Evolutionary conservation across 1,284 basidiomycete genomes (phyloP).

Genomic region (Trametes hirsuta): DNA sequence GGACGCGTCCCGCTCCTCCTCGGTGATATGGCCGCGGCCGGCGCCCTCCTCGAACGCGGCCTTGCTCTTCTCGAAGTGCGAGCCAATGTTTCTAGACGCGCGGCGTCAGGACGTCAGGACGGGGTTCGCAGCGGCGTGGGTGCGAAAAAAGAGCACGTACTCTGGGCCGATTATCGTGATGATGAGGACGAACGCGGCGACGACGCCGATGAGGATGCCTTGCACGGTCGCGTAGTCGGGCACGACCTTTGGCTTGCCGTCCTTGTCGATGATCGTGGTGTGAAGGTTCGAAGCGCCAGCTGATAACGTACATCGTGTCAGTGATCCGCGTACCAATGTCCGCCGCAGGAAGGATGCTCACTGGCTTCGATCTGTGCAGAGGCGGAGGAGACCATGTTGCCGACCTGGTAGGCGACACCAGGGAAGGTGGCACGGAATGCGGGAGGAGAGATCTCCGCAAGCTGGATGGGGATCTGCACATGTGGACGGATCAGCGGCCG

Average conservation of each 20-base stretch:
- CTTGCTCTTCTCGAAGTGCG: constrained; percentile 84
- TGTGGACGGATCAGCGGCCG: neutral
- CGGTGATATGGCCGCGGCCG: constrained; percentile 30
- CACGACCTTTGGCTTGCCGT: constrained; percentile 51
- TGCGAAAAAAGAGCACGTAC: constrained; percentile 42
- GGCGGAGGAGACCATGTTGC: constrained; percentile 88
- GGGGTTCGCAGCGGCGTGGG: neutral
- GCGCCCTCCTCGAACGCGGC: constrained; percentile 79
- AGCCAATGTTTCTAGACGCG: constrained; percentile 65
- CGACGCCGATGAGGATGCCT: constrained; percentile 85
- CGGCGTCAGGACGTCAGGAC: neutral
- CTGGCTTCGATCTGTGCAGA: constrained; percentile 92
- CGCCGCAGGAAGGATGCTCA: constrained; percentile 37
- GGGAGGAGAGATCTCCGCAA: constrained; percentile 90
- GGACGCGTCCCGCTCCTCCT: constrained; percentile 14
- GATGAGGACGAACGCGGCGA: constrained; percentile 68
- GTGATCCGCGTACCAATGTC: neutral
- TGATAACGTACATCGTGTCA: constrained; percentile 30
- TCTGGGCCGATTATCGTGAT: constrained; percentile 76
- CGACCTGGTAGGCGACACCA: constrained; percentile 89
- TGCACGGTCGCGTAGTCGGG: constrained; percentile 88
- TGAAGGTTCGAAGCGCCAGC: constrained; percentile 64
- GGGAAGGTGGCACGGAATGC: constrained; percentile 94
- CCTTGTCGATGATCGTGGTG: constrained; percentile 49
- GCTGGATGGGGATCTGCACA: constrained; percentile 75